These are phyloP conservation scores for Colletotrichum musicola DNA, from an alignment of 2,329 filamentous ascomycete genomes.

Conservation along the genomic window DNA sequence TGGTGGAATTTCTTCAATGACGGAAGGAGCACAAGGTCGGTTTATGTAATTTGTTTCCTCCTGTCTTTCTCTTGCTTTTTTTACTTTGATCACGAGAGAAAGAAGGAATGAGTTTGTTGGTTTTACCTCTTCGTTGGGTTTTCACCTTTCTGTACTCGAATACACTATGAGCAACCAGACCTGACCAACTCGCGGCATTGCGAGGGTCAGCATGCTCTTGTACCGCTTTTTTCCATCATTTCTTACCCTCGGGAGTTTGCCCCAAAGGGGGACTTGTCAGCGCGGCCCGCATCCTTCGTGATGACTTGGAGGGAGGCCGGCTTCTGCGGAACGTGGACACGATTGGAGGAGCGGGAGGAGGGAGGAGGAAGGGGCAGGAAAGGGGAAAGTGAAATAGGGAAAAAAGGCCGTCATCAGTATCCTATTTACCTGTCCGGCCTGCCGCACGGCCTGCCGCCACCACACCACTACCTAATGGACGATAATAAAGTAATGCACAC, in stretches of 20 bases:
- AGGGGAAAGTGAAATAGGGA: not conserved
- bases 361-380: not conserved
- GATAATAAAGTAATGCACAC: not conserved
- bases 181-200: not conserved
- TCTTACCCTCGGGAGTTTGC: not conserved
- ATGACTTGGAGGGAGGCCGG: not conserved
- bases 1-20: not conserved
- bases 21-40: constrained; percentile 5
- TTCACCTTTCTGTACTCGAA: not conserved
- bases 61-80: not conserved
- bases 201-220: not conserved
- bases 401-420: not conserved
- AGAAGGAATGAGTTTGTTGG: constrained; percentile 6
- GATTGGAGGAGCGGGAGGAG: not conserved
- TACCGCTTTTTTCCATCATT: not conserved
- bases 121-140: too few relatives aligned
- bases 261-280: not conserved
- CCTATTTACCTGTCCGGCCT: too few relatives aligned
- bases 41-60: constrained; percentile 2
- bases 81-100: constrained; percentile 34
- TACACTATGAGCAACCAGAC: not conserved
- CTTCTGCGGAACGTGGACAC: constrained; percentile 14
- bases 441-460: too few relatives aligned
- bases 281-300: constrained; percentile 13
- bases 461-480: too few relatives aligned